These are phyloP conservation scores for Guyanaporus albipodus DNA, from an alignment of 768 basidiomycete species.

Conservation along the genomic window DNA sequence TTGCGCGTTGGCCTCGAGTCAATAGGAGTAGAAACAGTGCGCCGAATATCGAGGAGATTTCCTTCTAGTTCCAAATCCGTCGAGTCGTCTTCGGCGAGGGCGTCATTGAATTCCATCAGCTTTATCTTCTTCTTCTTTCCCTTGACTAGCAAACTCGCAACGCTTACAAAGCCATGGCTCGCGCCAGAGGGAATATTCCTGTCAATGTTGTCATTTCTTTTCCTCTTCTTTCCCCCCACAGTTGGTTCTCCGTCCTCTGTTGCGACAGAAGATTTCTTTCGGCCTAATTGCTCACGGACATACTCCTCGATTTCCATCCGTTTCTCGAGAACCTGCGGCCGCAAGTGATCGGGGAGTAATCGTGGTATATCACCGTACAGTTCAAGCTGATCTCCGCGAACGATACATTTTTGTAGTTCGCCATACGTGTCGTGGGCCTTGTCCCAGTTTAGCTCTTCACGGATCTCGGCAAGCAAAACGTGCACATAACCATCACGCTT, in stretches of 20 bases:
- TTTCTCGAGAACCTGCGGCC: conserved; percentile 76
- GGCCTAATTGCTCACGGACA: conserved; percentile 46
- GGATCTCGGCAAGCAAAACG: conserved; percentile 82
- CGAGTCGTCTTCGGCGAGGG: conserved; percentile 59
- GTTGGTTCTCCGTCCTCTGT: conserved; percentile 28
- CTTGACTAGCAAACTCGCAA: conserved; percentile 58
- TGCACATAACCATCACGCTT: conserved; percentile 88
- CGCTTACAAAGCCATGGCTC: conserved; percentile 65
- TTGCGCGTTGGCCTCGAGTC: conserved; percentile 34
- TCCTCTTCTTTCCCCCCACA: conserved; percentile 52
- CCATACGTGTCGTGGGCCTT: conserved; percentile 83
- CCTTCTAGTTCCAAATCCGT: conserved; percentile 65
- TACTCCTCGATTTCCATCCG: conserved; percentile 79
- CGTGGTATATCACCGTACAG: conserved; percentile 91
- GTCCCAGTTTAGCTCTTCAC: conserved; percentile 89
- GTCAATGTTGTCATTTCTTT: conserved; percentile 60
- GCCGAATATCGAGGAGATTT: conserved; percentile 45
- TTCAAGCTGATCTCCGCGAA: conserved; percentile 81
- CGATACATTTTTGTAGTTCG: conserved; percentile 85
- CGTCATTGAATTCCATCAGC: conserved; percentile 43
- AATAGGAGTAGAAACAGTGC: conserved; percentile 48
- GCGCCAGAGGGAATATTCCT: conserved; percentile 78
- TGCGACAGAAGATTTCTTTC: conserved; percentile 27
- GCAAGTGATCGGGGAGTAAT: conserved; percentile 71
- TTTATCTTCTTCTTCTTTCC: conserved; percentile 41